Evolutionary conservation across 805 yeast genomes (phyloP).

Genomic region (Candida coquimbonensis): DNA sequence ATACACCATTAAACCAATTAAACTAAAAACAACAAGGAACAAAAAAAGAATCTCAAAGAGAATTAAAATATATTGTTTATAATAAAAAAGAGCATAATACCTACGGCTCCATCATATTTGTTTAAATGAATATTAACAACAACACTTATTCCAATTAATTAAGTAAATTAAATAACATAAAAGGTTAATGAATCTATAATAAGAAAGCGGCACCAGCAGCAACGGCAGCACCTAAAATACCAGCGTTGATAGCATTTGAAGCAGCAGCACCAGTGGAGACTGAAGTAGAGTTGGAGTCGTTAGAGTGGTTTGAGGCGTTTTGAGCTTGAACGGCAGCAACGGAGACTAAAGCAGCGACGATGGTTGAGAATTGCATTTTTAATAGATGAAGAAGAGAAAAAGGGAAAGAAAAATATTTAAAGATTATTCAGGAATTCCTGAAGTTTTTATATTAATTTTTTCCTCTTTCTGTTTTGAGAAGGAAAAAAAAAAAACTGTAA

Average conservation of each 20-base stretch:
- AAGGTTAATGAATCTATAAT: conserved; percentile 26
- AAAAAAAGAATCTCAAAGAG: conserved; percentile 2
- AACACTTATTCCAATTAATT: background rate
- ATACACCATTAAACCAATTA: conserved; percentile 3
- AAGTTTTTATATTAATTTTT: background rate
- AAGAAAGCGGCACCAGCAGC: conserved; percentile 69
- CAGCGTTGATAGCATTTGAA: conserved; percentile 56
- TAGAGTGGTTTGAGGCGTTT: conserved; percentile 35
- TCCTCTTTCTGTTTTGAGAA: no score
- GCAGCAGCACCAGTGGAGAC: conserved; percentile 44
- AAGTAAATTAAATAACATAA: conserved; percentile 1
- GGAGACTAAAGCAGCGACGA: conserved; percentile 64
- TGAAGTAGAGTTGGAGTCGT: conserved; percentile 37
- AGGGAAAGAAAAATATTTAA: background rate
- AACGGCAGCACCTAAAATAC: conserved; percentile 75
- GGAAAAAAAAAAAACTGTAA: background rate
- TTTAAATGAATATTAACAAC: background rate
- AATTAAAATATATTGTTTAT: conserved; percentile 1
- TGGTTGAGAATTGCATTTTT: conserved; percentile 66
- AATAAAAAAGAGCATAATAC: background rate
- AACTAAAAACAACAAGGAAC: conserved; percentile 3
- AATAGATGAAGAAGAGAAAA: conserved; percentile 7
- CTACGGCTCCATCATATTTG: background rate
- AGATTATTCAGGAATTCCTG: background rate
- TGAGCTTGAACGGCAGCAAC: conserved; percentile 64